These are phyloP conservation scores for Hypholoma fasciculare DNA, from an alignment of 768 basidiomycete genomes.

Conservation along the genomic window DNA sequence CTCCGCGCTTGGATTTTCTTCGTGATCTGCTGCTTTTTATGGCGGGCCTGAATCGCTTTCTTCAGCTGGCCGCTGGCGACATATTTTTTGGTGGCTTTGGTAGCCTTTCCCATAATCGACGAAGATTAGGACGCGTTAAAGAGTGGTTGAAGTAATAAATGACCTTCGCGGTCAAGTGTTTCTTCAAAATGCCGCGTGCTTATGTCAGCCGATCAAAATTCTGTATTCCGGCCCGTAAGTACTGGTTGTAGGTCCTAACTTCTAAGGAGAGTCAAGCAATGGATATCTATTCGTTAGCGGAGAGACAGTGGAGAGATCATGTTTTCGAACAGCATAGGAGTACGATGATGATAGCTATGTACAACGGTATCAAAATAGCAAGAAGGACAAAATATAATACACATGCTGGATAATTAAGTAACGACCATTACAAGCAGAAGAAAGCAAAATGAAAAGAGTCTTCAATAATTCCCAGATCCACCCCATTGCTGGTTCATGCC, in stretches of 20 bases:
- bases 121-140: not conserved
- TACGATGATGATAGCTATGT: not conserved
- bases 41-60: slow-evolving; percentile 81
- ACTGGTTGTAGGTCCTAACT: not conserved
- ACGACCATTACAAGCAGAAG: not conserved
- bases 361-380: slow-evolving; percentile 3
- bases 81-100: slow-evolving; percentile 87
- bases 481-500: slow-evolving; percentile 22
- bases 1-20: slow-evolving; percentile 69
- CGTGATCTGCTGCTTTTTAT: slow-evolving; percentile 74
- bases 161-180: not conserved
- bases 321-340: not conserved
- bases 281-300: not conserved
- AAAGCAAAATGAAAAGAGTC: slow-evolving; percentile 1
- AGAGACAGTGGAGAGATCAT: not conserved
- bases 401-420: not conserved
- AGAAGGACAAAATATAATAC: not conserved
- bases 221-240: not conserved
- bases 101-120: slow-evolving; percentile 42
- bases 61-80: slow-evolving; percentile 87
- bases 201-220: slow-evolving; percentile 8
- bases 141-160: not conserved
- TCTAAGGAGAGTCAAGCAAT: too few relatives aligned
- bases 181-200: slow-evolving; percentile 5
- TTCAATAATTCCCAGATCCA: slow-evolving; percentile 15